These are phyloP conservation scores for Phytophthora pluvialis DNA, from an alignment of 352 stramenopile genomes.

Conservation along the genomic window DNA sequence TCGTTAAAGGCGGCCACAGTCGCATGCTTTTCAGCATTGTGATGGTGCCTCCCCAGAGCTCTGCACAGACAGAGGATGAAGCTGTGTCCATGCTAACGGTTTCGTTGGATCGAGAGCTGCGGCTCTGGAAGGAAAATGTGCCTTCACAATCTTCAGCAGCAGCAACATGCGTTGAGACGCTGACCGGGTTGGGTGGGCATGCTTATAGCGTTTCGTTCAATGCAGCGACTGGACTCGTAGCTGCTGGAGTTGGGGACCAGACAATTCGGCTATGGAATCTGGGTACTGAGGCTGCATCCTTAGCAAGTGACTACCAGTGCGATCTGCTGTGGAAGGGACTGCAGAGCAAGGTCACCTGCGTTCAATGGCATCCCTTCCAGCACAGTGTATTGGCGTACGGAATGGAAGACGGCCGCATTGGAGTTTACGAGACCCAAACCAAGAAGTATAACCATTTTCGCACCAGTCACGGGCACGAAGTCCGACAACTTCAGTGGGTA, in stretches of 20 bases:
- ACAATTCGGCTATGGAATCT: constrained; percentile 76
- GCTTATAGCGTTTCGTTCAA: constrained; percentile 64
- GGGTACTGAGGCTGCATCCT: constrained; percentile 1
- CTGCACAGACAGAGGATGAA: not conserved
- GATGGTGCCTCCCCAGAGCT: constrained; percentile 16
- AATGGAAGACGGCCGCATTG: constrained; percentile 74
- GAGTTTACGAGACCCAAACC: constrained; percentile 56
- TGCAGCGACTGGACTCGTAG: constrained; percentile 32
- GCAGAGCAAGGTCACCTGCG: constrained; percentile 76
- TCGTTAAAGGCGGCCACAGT: constrained; percentile 69
- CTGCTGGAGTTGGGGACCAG: constrained; percentile 71
- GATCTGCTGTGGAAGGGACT: constrained; percentile 81
- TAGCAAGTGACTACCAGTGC: constrained; percentile 36
- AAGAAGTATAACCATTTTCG: constrained; percentile 67
- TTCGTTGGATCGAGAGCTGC: constrained; percentile 72
- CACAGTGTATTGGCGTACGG: constrained; percentile 63
- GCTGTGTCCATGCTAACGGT: constrained; percentile 54
- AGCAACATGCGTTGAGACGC: constrained; percentile 44
- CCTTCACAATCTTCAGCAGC: constrained; percentile 9
- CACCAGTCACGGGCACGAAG: constrained; percentile 43
- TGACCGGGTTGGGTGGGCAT: constrained; percentile 68
- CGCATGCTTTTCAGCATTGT: constrained; percentile 74
- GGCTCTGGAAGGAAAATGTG: constrained; percentile 56
- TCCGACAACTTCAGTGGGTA: constrained; percentile 59
- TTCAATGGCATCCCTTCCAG: constrained; percentile 70